Evolutionary conservation across 768 basidiomycete species (phyloP).

Genomic region (Russula emetica): DNA sequence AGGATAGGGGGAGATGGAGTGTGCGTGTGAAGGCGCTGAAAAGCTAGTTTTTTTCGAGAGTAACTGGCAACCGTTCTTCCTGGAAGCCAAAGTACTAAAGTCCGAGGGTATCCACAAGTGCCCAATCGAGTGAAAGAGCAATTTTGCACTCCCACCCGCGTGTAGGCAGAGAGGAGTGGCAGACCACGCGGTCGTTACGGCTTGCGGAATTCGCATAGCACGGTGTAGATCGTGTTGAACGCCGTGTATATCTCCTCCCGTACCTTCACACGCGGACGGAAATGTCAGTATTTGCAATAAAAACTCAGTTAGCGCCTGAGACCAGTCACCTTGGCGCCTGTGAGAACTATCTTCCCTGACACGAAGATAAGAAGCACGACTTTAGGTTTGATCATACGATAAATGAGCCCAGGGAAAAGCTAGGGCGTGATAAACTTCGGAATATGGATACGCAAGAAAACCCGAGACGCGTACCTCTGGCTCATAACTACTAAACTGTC

Average conservation of each 20-base stretch:
- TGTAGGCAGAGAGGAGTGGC: slow-evolving; percentile 21
- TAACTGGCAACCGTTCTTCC: slow-evolving; percentile 4
- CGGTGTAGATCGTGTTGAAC: slow-evolving; percentile 99
- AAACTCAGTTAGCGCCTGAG: slow-evolving; percentile 3
- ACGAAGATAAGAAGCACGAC: slow-evolving; percentile 98
- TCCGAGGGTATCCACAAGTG: slow-evolving; percentile 8
- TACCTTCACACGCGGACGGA: slow-evolving; percentile 54
- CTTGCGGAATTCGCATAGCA: slow-evolving; percentile 92
- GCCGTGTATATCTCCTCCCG: slow-evolving; percentile 99
- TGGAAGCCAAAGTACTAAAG: not conserved
- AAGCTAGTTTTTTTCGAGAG: slow-evolving; percentile 1
- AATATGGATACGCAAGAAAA: not conserved
- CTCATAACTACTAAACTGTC: slow-evolving; percentile 96
- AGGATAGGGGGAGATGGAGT: slow-evolving; percentile 12
- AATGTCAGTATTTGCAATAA: slow-evolving; percentile 38
- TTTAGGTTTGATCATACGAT: slow-evolving; percentile 99
- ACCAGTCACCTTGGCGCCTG: slow-evolving; percentile 88
- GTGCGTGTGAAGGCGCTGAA: slow-evolving; percentile 11
- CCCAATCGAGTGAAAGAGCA: not conserved
- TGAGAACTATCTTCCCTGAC: slow-evolving; percentile 97
- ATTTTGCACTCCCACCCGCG: slow-evolving; percentile 11
- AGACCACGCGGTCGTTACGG: slow-evolving; percentile 42
- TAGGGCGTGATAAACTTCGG: slow-evolving; percentile 33
- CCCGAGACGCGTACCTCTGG: slow-evolving; percentile 68
- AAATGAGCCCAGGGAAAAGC: slow-evolving; percentile 98